Evolutionary conservation across 2,329 filamentous ascomycete species (phyloP).

Genomic region (Sclerotinia glacialis): DNA sequence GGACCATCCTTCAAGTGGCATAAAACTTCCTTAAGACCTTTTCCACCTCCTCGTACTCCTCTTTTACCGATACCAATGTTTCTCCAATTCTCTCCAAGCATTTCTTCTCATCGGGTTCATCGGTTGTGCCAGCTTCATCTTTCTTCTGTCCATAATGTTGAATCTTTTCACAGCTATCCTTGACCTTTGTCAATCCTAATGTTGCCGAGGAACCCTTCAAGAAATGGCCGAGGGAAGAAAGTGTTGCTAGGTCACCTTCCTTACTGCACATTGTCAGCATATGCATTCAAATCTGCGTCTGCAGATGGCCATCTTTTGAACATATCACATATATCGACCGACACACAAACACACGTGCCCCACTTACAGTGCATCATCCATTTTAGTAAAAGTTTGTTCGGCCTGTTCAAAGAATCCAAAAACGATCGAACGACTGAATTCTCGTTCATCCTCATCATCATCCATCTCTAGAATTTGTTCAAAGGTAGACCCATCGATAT

Average conservation of each 20-base stretch:
- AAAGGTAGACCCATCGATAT: constrained; percentile 78
- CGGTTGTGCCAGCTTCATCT: constrained; percentile 68
- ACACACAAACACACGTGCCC: constrained; percentile 28
- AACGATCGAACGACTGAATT: constrained; percentile 87
- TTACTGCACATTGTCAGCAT: constrained; percentile 48
- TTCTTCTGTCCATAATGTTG: constrained; percentile 85
- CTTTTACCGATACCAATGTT: constrained; percentile 68
- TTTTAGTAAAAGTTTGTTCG: constrained; percentile 77
- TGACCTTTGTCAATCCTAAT: constrained; percentile 83
- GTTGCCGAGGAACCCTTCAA: constrained; percentile 96
- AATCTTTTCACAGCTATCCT: constrained; percentile 93
- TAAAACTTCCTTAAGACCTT: constrained; percentile 57
- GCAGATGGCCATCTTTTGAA: not conserved
- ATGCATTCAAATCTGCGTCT: constrained; percentile 17
- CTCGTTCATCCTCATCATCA: constrained; percentile 77
- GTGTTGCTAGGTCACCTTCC: constrained; percentile 64
- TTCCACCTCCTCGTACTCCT: constrained; percentile 73
- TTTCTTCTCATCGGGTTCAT: constrained; percentile 63
- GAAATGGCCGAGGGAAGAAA: constrained; percentile 89
- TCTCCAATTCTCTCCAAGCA: constrained; percentile 69
- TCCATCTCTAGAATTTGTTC: constrained; percentile 98
- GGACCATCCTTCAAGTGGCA: constrained; percentile 23
- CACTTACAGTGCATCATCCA: constrained; percentile 79
- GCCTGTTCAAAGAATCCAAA: constrained; percentile 92
- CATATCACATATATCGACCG: constrained; percentile 11